Base-by-base conservation (phyloP, 129 eudicot species). In the Pulicaria dysenterica region DNA sequence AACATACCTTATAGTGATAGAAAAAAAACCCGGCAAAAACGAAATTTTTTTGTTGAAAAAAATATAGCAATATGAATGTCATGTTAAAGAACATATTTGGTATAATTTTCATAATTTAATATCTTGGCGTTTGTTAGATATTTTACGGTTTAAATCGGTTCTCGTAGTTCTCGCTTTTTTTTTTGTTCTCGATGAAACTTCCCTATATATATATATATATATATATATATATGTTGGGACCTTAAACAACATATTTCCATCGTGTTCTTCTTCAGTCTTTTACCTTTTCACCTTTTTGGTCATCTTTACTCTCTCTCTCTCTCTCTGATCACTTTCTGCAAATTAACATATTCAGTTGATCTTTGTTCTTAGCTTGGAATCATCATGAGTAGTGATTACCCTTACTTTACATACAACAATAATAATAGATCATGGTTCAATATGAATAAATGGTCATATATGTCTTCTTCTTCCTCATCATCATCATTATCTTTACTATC, bases 321-420 rank as follows among this genome's bases (percentile, higher is more conserved):
- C 39, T 77, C 43, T 64, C 34, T 78, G 59, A 48, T 57, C 63
- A 58, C 60, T 69, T 39, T 69, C 56, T 62, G 54, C 48, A 65
- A 40, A 81, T 55, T 8, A 63, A n/a, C 70, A 36, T 54, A 34
- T 7, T 41, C 78, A 54, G 6, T 61, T 72, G 77, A 73, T 58
- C 58, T 43, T 60, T 70, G 65, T 51, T 80, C 64, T 13, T 55
- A 61, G 45, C 79, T 31, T 39, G 12, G 42, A 41, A 82, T 55
- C 82, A 86, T 89, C 82, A 86, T 89, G 87, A 75, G 66, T 70
- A 74, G 53, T 73, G 81, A 83, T 85, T 61, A 72, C 34, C 96
- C 92, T 14, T 81, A 77, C 79, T 77, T 86, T 46, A 80, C 72
- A 73, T 70, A 82, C 75, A 73, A 70, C 80, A 66, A 75, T 55